Base-by-base conservation (phyloP, 768 basidiomycete species). In the Boletus rubroflammeus region DNA sequence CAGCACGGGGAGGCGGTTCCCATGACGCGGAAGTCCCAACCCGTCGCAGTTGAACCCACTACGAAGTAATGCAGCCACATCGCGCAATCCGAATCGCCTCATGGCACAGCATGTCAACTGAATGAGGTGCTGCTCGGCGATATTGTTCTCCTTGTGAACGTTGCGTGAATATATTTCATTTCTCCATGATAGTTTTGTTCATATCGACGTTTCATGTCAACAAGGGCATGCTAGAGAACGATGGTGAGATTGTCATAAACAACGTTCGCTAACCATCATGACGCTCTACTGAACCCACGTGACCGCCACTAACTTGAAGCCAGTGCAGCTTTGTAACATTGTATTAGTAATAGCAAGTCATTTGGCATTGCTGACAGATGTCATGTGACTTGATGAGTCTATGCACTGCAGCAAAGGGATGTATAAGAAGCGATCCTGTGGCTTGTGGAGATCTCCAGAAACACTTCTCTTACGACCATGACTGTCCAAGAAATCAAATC, bases 351-450 rank as follows among this genome's bases (percentile, higher is more conserved):
- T n/a, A n/a, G n/a, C n/a, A n/a, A 42, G 41, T 4, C 13, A 15
- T 23, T 42, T 15, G 23, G 3, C 14, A 45, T 14, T 34, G 42
- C 54, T 53, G 50, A 54, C 43, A 43, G 14, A 54, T 36, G 8
- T 45, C 54, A 44, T 31, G 51, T 55, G 54, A 31, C 41, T 40
- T 28, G 52, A 52, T 50, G 19, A 39, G 10, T 19, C 38, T 45
- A 14, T n/a, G n/a, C n/a, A n/a, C n/a, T n/a, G n/a, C 21, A 32
- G 50, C 29, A 11, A 23, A n/a, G 29, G 6, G 19, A 52, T 54
- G 53, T 53, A 55, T 53, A 54, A 53, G 34, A 31, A 10, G 38
- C 15, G 15, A 51, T 28, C 32, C 13, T 15, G n/a, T n/a, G 3
- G 26, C 8, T 2, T 8, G 23, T 31, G 17, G 7, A 11, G 2